Evolutionary conservation across 306 rosid genomes (phyloP).

Genomic region (Ziziphus jujuba): DNA sequence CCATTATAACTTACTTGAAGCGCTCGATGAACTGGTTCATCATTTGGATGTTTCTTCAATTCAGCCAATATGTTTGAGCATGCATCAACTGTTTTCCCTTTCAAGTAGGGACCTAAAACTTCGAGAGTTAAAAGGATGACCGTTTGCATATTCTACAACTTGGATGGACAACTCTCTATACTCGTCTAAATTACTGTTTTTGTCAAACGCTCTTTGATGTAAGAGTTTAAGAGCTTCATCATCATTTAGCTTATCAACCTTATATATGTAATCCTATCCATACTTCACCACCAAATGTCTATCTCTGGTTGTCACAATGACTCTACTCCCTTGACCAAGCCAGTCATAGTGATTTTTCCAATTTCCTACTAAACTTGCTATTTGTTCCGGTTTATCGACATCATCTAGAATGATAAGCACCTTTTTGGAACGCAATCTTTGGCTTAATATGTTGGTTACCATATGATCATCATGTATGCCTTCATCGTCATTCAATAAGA

Average conservation of each 20-base stretch:
- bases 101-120: conserved; percentile 14
- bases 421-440: neutral
- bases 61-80: neutral
- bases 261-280: neutral
- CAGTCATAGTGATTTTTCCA: no score
- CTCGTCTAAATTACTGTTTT: neutral
- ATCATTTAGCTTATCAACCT: neutral
- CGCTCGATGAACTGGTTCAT: neutral
- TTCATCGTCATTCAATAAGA: neutral
- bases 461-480: neutral
- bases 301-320: conserved; percentile 7
- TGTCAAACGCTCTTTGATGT: conserved; percentile 1
- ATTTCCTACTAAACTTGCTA: neutral
- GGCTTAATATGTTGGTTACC: neutral
- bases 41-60: conserved; percentile 2
- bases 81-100: neutral
- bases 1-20: conserved; percentile 9
- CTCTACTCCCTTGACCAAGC: conserved; percentile 40
- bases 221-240: conserved; percentile 10
- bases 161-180: neutral
- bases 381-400: conserved; percentile 9
- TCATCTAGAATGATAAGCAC: conserved; percentile 20
- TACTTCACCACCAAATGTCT: neutral
- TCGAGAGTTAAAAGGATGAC: conserved; percentile 16
- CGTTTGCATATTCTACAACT: conserved; percentile 10